These are phyloP conservation scores for Penicillium argentinense DNA, from an alignment of 495 filamentous ascomycete species.

Conservation along the genomic window DNA sequence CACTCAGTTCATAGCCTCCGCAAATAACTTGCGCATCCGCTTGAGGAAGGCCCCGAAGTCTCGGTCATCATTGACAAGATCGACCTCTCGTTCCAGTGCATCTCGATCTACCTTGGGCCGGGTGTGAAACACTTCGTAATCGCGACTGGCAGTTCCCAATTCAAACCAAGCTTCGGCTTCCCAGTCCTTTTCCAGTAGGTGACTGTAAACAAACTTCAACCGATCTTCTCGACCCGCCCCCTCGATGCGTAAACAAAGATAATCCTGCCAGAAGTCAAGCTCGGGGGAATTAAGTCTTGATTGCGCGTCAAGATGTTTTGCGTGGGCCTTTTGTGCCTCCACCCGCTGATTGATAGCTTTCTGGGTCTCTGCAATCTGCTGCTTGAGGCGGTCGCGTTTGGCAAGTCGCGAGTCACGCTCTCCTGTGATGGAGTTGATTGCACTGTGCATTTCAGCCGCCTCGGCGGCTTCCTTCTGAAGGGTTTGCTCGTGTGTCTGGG, in stretches of 20 bases:
- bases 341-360: slow-evolving; percentile 61
- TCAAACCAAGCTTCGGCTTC: slow-evolving; percentile 92
- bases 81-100: slow-evolving; percentile 68
- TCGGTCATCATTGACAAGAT: slow-evolving; percentile 74
- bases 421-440: slow-evolving; percentile 70
- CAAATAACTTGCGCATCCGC: slow-evolving; percentile 88
- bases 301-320: slow-evolving; percentile 72
- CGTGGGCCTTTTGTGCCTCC: slow-evolving; percentile 61
- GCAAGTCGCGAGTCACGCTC: slow-evolving; percentile 75
- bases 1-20: slow-evolving; percentile 52
- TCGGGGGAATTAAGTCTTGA: slow-evolving; percentile 85
- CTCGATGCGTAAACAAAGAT: slow-evolving; percentile 85
- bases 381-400: slow-evolving; percentile 68
- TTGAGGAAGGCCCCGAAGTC: slow-evolving; percentile 81
- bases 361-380: slow-evolving; percentile 78
- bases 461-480: slow-evolving; percentile 84
- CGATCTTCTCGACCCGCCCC: slow-evolving; percentile 81
- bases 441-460: slow-evolving; percentile 79
- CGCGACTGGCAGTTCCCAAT: slow-evolving; percentile 72
- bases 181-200: slow-evolving; percentile 80
- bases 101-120: slow-evolving; percentile 77
- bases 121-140: slow-evolving; percentile 79
- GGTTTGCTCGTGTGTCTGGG: slow-evolving; percentile 73
- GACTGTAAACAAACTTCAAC: slow-evolving; percentile 88
- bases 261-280: slow-evolving; percentile 92